Percentiles rank a stretch among this genome's conserved stretches.
Evolutionary conservation across 2,329 filamentous ascomycete species (phyloP).

Genomic region (Myriosclerotinia curreyana): DNA sequence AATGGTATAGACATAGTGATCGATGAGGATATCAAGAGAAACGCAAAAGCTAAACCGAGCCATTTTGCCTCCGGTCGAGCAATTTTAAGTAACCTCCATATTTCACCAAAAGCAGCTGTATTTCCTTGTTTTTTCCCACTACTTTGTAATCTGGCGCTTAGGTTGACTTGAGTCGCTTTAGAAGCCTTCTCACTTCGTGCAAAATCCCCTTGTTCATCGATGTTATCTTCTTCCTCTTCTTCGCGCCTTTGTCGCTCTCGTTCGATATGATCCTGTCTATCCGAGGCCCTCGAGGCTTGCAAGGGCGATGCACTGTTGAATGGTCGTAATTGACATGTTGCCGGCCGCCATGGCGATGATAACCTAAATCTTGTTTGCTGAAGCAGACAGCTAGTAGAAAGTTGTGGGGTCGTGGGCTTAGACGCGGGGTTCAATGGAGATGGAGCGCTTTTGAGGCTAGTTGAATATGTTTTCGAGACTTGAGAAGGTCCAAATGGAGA

Average conservation of each 20-base stretch:
- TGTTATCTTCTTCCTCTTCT: slow-evolving; percentile 44
- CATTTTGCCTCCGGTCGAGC: slow-evolving; percentile 79
- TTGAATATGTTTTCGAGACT: slow-evolving; percentile 25
- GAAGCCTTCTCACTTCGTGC: slow-evolving; percentile 77
- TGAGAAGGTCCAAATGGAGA: slow-evolving; percentile 13
- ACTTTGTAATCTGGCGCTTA: slow-evolving; percentile 83
- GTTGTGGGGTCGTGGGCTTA: slow-evolving; percentile 23
- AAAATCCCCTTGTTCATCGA: slow-evolving; percentile 58
- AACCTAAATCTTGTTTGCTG: slow-evolving; percentile 25
- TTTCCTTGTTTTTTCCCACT: slow-evolving; percentile 56
- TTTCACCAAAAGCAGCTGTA: slow-evolving; percentile 66
- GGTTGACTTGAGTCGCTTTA: slow-evolving; percentile 83
- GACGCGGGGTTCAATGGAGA: slow-evolving; percentile 22
- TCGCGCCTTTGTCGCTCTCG: slow-evolving; percentile 42
- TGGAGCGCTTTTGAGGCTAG: slow-evolving; percentile 25
- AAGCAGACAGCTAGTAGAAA: slow-evolving; percentile 24
- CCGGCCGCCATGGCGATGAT: slow-evolving; percentile 35
- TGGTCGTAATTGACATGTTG: slow-evolving; percentile 35
- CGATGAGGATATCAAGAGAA: slow-evolving; percentile 82
- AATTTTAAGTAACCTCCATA: slow-evolving; percentile 85
- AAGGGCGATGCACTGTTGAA: slow-evolving; percentile 34
- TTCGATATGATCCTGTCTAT: slow-evolving; percentile 39
- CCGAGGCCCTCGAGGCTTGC: slow-evolving; percentile 30
- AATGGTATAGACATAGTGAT: slow-evolving; percentile 97
- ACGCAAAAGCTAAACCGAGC: slow-evolving; percentile 74